Percentiles rank a stretch among this genome's conserved stretches.
These are phyloP conservation scores for Lantana camara DNA, from an alignment of 257 asterid species.

Conservation along the genomic window DNA sequence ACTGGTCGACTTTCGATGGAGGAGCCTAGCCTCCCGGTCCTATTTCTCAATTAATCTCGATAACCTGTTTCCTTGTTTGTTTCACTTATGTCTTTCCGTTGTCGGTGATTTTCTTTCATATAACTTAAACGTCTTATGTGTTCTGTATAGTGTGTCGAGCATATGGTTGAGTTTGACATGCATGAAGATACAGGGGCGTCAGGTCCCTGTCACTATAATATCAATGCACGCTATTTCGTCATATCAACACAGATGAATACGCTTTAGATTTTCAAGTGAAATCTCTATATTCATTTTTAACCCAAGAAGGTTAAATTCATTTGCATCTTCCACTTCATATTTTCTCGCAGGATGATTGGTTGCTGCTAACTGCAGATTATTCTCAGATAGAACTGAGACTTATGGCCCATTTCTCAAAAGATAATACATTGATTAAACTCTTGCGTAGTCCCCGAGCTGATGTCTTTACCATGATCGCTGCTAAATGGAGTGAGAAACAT, in stretches of 20 bases:
- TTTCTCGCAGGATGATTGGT: conserved; percentile 85
- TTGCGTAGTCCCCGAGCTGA: conserved; percentile 69
- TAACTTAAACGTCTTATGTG: conserved; percentile 2
- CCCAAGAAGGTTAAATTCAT: conserved; percentile 2
- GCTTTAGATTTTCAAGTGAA: conserved; percentile 21
- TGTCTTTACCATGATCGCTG: conserved; percentile 90
- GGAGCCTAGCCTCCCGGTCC: conserved; percentile 98
- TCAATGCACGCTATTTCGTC: conserved; percentile 89
- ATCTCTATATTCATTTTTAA: conserved; percentile 8
- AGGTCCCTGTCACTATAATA: conserved; percentile 42
- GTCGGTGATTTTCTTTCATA: conserved; percentile 16
- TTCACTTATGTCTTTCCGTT: neutral
- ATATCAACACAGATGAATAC: conserved; percentile 82
- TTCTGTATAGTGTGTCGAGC: conserved; percentile 75
- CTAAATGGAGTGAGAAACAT: conserved; percentile 76
- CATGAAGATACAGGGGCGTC: conserved; percentile 45
- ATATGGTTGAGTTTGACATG: conserved; percentile 79
- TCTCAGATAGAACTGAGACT: conserved; percentile 95
- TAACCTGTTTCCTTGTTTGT: conserved; percentile 10
- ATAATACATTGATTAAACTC: conserved; percentile 66
- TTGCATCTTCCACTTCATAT: conserved; percentile 29
- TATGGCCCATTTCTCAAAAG: conserved; percentile 98
- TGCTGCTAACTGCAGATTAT: conserved; percentile 88
- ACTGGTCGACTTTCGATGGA: conserved; percentile 97
- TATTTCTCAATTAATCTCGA: conserved; percentile 16